Evolutionary conservation across 306 rosid genomes (phyloP), one percentile per base, ranked within the genome.

Genomic region (Dryas alaskensis): DNA sequence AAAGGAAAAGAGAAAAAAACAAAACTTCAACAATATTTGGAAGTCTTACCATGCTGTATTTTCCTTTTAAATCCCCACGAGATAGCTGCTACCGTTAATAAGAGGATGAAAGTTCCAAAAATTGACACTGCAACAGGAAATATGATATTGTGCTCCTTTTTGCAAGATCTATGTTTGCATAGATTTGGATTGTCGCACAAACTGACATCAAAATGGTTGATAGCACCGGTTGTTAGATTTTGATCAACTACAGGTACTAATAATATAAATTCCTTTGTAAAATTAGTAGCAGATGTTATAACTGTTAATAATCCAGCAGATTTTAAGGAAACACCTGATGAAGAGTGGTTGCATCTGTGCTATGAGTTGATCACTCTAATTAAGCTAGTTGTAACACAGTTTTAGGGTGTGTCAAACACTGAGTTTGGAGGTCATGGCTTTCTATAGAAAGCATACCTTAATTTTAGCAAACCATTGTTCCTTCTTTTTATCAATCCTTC

Each of bases 71-170:
- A 49, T 13, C 12, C 14, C 53, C 53, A 49, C 53, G 14, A 49
- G 9, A 31, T 27, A 40, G n/a, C 44, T 10, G 39, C 5, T 40
- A n/a, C 4, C 62, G 3, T 46, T 7, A 22, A 55, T 4, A 60
- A 62, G 52, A 57, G 3, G 37, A 19, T 7, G 61, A 57, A 77
- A 74, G 80, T 65, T 61, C 88, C 91, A 43, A 74, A 80, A 0
- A 86, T 73, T 39, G 90, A 78, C 22, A 81, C 77, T 60, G 40
- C 85, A 13, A 86, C n/a, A 37, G 86, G 82, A 75, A 81, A 73
- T 12, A 74, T 53, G 47, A 84, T 72, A 37, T 47, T 59, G n/a
- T 52, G 68, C 49, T 59, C 44, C 49, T 66, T 72, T 76, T 76
- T 46, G 82, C 87, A 89, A 61, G 87, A 71, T 72, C 58, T 76